Percentiles rank a stretch among this genome's conserved stretches.
These are phyloP conservation scores for Trypanosomatidae sp. DNA, from an alignment of 208 protist species.

Conservation along the genomic window DNA sequence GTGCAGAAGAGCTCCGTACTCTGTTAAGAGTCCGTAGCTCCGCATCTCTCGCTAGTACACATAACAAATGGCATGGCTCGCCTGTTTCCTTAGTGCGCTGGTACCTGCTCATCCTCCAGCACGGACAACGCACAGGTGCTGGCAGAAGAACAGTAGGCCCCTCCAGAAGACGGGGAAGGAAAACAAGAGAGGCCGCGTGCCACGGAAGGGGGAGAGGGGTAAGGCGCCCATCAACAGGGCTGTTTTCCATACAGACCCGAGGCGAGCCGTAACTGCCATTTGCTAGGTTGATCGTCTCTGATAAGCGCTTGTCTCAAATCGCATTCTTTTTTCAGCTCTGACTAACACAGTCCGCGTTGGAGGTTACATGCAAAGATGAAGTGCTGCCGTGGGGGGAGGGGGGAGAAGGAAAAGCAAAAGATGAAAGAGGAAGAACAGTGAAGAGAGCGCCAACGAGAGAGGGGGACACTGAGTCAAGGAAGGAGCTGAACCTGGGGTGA, in stretches of 20 bases:
- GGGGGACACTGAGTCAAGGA: background rate
- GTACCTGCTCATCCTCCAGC: background rate
- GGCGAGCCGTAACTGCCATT: background rate
- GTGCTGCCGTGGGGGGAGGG: background rate
- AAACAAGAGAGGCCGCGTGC: background rate
- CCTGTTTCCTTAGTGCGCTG: background rate
- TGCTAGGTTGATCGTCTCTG: background rate
- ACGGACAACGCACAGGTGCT: background rate
- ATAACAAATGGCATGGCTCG: background rate
- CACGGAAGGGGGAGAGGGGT: background rate
- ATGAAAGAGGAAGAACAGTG: slow-evolving; percentile 5
- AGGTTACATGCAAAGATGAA: background rate
- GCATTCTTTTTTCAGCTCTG: slow-evolving; percentile 1
- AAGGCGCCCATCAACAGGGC: background rate
- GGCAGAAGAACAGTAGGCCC: background rate
- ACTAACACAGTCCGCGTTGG: background rate
- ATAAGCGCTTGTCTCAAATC: background rate
- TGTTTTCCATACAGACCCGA: background rate
- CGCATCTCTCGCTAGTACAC: background rate
- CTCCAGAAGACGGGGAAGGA: background rate
- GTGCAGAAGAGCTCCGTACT: background rate
- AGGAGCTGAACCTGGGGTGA: background rate
- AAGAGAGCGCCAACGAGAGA: slow-evolving; percentile 8
- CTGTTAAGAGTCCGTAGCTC: background rate
- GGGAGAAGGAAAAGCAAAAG: slow-evolving; percentile 3